Evolutionary conservation across 2,329 filamentous ascomycete species (phyloP).

Genomic region (Macrophomina phaseolina): DNA sequence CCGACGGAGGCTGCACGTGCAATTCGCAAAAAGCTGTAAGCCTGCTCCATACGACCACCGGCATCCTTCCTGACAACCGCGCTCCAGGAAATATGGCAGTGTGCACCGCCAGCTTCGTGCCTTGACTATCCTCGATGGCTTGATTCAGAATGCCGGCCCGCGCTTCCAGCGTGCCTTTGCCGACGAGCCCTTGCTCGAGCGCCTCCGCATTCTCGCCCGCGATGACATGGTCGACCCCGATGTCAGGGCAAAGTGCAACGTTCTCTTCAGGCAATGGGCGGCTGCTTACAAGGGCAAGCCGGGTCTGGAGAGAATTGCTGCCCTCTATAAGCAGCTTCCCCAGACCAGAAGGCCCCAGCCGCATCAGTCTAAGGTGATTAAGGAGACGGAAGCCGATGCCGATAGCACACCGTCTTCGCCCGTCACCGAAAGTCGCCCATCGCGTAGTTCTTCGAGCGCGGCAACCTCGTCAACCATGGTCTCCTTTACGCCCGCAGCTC

Average conservation of each 20-base stretch:
- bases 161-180: constrained; percentile 86
- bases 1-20: constrained; percentile 89
- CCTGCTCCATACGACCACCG: neutral
- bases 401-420: constrained; percentile 57
- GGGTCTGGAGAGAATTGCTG: constrained; percentile 80
- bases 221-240: constrained; percentile 82
- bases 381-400: constrained; percentile 78
- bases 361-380: constrained; percentile 80
- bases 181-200: constrained; percentile 90
- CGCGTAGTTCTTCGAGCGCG: constrained; percentile 28
- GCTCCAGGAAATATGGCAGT: constrained; percentile 82
- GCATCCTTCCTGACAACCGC: neutral
- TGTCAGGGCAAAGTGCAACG: constrained; percentile 86
- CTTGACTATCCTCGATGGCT: constrained; percentile 84
- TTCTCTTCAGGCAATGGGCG: constrained; percentile 87
- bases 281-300: constrained; percentile 78
- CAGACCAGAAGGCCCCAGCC: constrained; percentile 66
- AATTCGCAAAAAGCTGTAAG: constrained; percentile 89
- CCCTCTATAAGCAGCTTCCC: constrained; percentile 73
- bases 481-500: constrained; percentile 18
- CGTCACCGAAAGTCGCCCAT: neutral
- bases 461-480: constrained; percentile 18
- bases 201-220: constrained; percentile 84
- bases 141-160: constrained; percentile 92
- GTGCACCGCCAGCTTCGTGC: constrained; percentile 91